Percentiles rank a stretch among this genome's conserved stretches.
Conservation (phyloP, 2,329 filamentous ascomycete species). For the Gyromitra esculenta region DNA sequence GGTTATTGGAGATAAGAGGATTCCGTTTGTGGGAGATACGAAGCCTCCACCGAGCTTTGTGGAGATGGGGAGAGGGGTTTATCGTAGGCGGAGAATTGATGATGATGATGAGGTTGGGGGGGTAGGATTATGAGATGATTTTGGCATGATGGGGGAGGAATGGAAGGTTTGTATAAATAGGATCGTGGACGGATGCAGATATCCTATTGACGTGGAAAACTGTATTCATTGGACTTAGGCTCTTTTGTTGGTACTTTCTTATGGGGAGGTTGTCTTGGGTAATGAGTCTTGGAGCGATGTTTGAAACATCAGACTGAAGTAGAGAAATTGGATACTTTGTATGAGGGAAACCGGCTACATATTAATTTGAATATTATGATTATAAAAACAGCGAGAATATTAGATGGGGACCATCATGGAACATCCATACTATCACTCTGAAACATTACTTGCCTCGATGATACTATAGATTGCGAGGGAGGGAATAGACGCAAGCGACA, state of each 20-base stretch:
- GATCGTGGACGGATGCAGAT: not conserved
- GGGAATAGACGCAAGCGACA: too few species aligned
- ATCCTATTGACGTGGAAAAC: not conserved
- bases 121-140: not conserved
- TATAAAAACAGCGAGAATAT: too few species aligned
- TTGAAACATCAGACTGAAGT: not conserved
- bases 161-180: not conserved
- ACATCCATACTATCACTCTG: too few species aligned
- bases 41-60: constrained; percentile 26
- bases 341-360: too few species aligned
- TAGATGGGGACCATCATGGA: too few species aligned
- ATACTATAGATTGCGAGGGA: too few species aligned
- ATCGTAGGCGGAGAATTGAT: constrained; percentile 8
- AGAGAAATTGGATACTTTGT: not conserved
- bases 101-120: not conserved
- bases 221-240: not conserved
- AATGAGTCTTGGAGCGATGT: not conserved
- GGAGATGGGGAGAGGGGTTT: constrained; percentile 17
- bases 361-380: too few species aligned
- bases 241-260: not conserved
- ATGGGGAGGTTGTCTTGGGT: not conserved
- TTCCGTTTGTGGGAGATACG: constrained; percentile 39
- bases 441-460: too few species aligned
- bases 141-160: not conserved
- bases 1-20: constrained; percentile 35